These are phyloP conservation scores for Psidium guajava DNA, from an alignment of 345 rosid species.

Conservation along the genomic window DNA sequence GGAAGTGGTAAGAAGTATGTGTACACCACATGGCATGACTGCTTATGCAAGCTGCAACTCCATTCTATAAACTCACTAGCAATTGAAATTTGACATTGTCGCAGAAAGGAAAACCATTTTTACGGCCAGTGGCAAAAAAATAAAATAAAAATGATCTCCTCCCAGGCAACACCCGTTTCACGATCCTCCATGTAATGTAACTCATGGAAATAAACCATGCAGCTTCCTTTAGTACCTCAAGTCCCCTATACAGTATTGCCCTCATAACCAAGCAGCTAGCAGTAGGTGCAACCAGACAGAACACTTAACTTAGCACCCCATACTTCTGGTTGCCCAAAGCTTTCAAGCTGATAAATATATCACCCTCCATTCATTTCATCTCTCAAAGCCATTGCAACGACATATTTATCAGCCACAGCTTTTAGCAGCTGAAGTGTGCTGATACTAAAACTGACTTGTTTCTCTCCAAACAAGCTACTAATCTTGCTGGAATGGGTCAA, in stretches of 20 bases:
- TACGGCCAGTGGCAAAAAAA: conserved; percentile 77
- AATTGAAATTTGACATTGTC: conserved; percentile 61
- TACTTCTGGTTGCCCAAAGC: conserved; percentile 95
- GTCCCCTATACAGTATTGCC: conserved; percentile 90
- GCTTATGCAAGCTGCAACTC: conserved; percentile 88
- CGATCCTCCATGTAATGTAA: conserved; percentile 92
- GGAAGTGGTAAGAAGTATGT: conserved; percentile 93
- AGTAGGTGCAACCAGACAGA: conserved; percentile 82
- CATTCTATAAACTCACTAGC: conserved; percentile 94
- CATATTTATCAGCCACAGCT: conserved; percentile 94
- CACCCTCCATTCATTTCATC: conserved; percentile 86
- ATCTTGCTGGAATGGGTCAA: conserved; percentile 80
- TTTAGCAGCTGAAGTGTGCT: conserved; percentile 87
- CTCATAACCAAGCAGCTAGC: conserved; percentile 93
- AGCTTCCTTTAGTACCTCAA: conserved; percentile 91
- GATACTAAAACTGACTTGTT: conserved; percentile 84
- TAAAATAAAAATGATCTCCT: conserved; percentile 53
- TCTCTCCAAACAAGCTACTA: conserved; percentile 74
- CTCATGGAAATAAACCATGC: conserved; percentile 96
- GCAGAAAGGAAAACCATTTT: conserved; percentile 98
- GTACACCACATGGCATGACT: conserved; percentile 94
- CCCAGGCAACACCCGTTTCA: conserved; percentile 93
- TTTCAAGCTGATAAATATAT: conserved; percentile 85
- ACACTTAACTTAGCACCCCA: conserved; percentile 80
- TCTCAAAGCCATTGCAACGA: conserved; percentile 85